Evolutionary conservation across 208 protist species (phyloP).

Genomic region (Acanthamoeba royreba): DNA sequence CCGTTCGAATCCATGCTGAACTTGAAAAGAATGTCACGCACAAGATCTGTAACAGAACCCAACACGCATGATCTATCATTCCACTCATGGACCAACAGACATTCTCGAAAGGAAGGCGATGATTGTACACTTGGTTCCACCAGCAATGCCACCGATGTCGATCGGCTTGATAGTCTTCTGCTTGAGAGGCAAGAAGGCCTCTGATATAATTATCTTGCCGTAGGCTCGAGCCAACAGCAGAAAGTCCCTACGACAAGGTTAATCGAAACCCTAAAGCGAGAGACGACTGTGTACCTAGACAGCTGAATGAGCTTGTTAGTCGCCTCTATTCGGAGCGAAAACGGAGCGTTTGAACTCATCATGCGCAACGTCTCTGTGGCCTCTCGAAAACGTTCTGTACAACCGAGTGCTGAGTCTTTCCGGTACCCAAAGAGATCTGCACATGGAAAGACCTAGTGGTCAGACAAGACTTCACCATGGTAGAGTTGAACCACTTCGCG

Average conservation of each 20-base stretch:
- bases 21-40: background rate
- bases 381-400: background rate
- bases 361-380: background rate
- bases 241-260: background rate
- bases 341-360: background rate
- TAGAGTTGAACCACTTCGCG: too few relatives aligned
- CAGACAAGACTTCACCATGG: too few relatives aligned
- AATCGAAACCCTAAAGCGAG: background rate
- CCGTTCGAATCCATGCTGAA: background rate
- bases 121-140: background rate
- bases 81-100: background rate
- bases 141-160: background rate
- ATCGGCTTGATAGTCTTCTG: conserved; percentile 16
- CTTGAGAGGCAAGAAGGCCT: background rate
- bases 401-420: background rate
- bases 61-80: background rate
- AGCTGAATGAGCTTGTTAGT: background rate
- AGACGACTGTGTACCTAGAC: background rate
- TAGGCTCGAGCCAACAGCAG: background rate
- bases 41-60: background rate
- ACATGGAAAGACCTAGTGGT: background rate
- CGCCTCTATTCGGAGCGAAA: background rate
- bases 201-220: conserved; percentile 1
- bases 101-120: background rate
- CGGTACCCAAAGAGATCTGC: background rate